Base-by-base conservation (phyloP, 73 alveolate species). In the Blepharisma japonicum region DNA sequence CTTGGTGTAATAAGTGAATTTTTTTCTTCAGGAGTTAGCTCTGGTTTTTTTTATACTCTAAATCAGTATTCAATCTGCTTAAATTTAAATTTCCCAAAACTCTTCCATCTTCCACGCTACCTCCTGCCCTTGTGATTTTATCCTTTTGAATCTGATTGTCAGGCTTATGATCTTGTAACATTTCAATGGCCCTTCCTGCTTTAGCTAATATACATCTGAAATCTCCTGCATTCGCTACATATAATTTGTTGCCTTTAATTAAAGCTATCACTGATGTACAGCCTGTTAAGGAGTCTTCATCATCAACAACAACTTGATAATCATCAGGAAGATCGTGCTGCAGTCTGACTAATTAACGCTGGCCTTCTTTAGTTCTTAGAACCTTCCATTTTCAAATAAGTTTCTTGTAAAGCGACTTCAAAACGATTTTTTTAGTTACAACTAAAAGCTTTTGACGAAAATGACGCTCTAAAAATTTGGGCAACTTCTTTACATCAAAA, bases 151-250 rank as follows among this genome's bases (percentile, higher is more conserved):
- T 79, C n/a, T 88, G 92, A 71, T 78, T 78, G 54, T 93, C 96
- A 45, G 99, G 98, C 78, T 95, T 95, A 70, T 95, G 94, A 98
- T 71, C 93, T n/a, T n/a, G n/a, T n/a, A n/a, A n/a, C n/a, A n/a
- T 98, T 21, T 47, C 77, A 48, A 97, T 90, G 32, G 92, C 92
- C 45, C 74, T 81, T 74, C 94, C 92, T 48, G 84, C 92, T 54
- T 85, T 82, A 39, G 91, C 91, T 45, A 95, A 79, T 8, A 93
- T 96, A 20, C 94, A 81, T 74, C 99, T 84, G 55, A 98, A 93
- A 79, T 95, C n/a, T n/a, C n/a, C n/a, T n/a, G n/a, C n/a, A n/a
- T n/a, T n/a, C n/a, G n/a, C 99, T 49, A 83, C 87, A 70, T 81
- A 85, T 2, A 85, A 46, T 6, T 9, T 38, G n/a, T 87, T 81